Base-by-base conservation (phyloP, 228 moss, liverwort and hornwort species). In the Sphagnum magellanicum region DNA sequence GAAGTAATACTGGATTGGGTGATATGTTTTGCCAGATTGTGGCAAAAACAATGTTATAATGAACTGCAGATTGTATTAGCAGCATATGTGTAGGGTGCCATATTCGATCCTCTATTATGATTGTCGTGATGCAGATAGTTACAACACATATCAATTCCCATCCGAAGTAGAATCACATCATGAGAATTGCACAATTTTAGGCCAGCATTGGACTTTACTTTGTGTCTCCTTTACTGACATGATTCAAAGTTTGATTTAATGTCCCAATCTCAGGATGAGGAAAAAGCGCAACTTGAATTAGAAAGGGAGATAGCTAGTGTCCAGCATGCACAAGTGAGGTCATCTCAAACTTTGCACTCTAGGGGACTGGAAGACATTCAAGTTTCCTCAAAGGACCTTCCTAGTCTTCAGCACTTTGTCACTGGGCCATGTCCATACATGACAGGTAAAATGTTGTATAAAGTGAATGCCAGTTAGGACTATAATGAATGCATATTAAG, bases 201-300 rank as follows among this genome's bases (percentile, higher is more conserved):
- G 49, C 4, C 9, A 12, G 14, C 8, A 69, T 47, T 16, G 49
- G 59, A 49, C 5, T 10, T 55, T 50, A 50, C 14, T 48, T 32
- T 32, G 32, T 32, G 32, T 32, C 32, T 32, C 32, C 32, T 32
- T 32, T 32, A 32, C 32, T 32, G 32, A 32, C 32, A 32, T 32
- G 32, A 32, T 32, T 32, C 32, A 3, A 32, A 32, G 32, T 32
- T 32, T 32, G 32, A 3, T 32, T 3, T 2, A 32, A 32, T 32
- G 32, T 32, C 32, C 3, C 3, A 32, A 63, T 4, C 74, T 51
- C 51, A 86, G 83, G 9, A 70, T 63, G 73, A 86, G 66, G 86
- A 86, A 47, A 86, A 76, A 69, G 10, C 76, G 63, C 80, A 80
- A 15, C 67, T 70, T 63, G 83, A 86, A 70, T 74, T 86, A 59